Percentiles rank a stretch among this genome's conserved stretches.
phyloP scores from a whole-genome alignment of 2,329 filamentous ascomycete genomes.

The Fusarium decemcellulare region DNA sequence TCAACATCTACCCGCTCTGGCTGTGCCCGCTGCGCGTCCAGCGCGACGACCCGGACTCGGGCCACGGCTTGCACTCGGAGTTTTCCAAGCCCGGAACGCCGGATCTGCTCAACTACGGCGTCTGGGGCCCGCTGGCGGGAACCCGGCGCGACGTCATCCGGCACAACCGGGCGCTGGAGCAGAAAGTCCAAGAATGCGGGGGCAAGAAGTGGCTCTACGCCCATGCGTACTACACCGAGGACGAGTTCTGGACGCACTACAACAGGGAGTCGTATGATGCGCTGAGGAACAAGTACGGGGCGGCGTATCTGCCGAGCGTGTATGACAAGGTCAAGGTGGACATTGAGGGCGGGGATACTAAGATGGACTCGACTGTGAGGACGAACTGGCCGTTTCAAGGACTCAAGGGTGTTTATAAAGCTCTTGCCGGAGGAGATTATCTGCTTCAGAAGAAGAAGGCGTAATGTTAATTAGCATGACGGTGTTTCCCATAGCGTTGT shows the following conservation, averaged over 20 bases:
- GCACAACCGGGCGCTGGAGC: conserved; percentile 73
- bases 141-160: conserved; percentile 62
- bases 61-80: conserved; percentile 63
- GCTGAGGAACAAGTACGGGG: conserved; percentile 71
- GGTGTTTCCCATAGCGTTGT: background rate
- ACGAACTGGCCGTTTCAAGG: conserved; percentile 60
- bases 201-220: conserved; percentile 81
- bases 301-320: conserved; percentile 72
- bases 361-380: conserved; percentile 51
- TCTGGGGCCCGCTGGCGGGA: conserved; percentile 68
- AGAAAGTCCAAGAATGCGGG: conserved; percentile 68
- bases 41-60: conserved; percentile 57
- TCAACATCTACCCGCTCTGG: conserved; percentile 69
- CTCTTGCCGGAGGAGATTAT: conserved; percentile 62
- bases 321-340: conserved; percentile 77
- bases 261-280: conserved; percentile 71
- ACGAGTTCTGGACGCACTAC: conserved; percentile 78
- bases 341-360: conserved; percentile 52
- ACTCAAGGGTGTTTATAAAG: conserved; percentile 62
- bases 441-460: conserved; percentile 54
- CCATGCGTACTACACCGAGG: conserved; percentile 76
- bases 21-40: conserved; percentile 66
- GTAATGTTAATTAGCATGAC: conserved; percentile 16
- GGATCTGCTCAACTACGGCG: conserved; percentile 72
- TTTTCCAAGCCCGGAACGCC: conserved; percentile 57